phyloP scores from a whole-genome alignment of 2,329 filamentous ascomycete genomes.

The Beauveria scarabaeidicola region DNA sequence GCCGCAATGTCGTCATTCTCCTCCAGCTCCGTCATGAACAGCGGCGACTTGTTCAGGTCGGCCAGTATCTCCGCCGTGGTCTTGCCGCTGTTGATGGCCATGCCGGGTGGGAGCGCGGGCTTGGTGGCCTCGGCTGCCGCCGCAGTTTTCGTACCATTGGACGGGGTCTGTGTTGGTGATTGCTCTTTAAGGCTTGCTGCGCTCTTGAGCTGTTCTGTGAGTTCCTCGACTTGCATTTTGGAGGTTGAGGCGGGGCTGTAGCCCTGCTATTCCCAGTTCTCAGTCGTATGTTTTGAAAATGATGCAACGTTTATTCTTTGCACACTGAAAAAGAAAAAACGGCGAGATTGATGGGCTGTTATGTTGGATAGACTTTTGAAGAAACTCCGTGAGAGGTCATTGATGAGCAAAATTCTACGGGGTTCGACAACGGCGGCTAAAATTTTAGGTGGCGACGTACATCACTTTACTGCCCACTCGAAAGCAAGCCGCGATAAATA shows the following conservation, averaged over 20 bases:
- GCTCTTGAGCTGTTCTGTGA: slow-evolving; percentile 30
- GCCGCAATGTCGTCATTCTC: slow-evolving; percentile 73
- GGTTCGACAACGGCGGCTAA: slow-evolving; percentile 4
- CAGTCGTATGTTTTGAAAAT: neutral
- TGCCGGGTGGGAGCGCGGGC: slow-evolving; percentile 39
- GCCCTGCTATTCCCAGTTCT: neutral
- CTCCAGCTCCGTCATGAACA: slow-evolving; percentile 95
- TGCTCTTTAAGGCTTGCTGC: slow-evolving; percentile 5
- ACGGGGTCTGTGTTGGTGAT: slow-evolving; percentile 2
- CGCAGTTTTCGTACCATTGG: neutral
- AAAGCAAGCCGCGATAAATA: neutral
- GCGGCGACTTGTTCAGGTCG: slow-evolving; percentile 56
- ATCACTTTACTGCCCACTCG: neutral
- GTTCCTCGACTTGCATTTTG: slow-evolving; percentile 33
- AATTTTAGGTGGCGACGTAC: slow-evolving; percentile 3
- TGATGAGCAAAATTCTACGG: slow-evolving; percentile 8
- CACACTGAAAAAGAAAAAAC: neutral
- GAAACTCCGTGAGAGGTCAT: neutral
- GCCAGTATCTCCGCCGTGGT: slow-evolving; percentile 47
- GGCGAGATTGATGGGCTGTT: neutral
- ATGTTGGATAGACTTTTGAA: neutral
- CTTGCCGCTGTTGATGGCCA: slow-evolving; percentile 33
- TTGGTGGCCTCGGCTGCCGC: slow-evolving; percentile 18
- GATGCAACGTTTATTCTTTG: neutral
- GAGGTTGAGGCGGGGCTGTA: neutral